Base-by-base conservation (phyloP, 148 eudicot species). In the Agrostemma githago region DNA sequence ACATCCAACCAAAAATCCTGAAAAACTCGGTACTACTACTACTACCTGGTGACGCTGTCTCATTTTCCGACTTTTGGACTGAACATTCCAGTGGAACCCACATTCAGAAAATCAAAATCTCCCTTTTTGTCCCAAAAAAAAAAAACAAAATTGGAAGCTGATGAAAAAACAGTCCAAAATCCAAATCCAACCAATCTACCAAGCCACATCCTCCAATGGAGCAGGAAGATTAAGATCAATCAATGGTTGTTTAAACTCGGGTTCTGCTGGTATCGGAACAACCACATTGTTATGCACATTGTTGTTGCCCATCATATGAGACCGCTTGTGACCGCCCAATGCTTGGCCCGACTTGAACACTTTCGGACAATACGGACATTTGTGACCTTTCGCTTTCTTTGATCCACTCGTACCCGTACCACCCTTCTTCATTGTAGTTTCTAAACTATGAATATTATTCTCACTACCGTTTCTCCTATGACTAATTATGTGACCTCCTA, bases 291-390 rank as follows among this genome's bases (percentile, higher is more conserved):
- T 34, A 8, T 11, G 26, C 54, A 16, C 74, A 51, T 8, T 83
- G 41, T 69, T 53, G 42, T 76, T 60, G 19, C 85, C 89, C 38
- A 89, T 69, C 78, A 90, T 85, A 81, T 92, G 97, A 75, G 97
- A 84, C 85, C 98, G 88, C 83, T 95, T 95, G 75, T 95, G 98
- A 54, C 98, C 98, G 5, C 98, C 98, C 64, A 95, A 82, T 61
- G 98, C 98, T 83, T 95, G 98, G 60, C 98, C 98, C 11, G 91
- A 89, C 83, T 85, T 92, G 63, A 85, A 95, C 42, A 90, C 88
- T 74, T 73, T 90, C 39, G 80, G 79, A 84, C 98, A 95, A 71
- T 84, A 84, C 10, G 97, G 97, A 77, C 98, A 95, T 37, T 83
- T 88, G 48, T 92, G 93, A 69, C 83, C 90, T 81, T 85, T 90